A percentile compares a stretch with the other conserved stretches of the same genome.
Evolutionary conservation across 768 basidiomycete genomes (phyloP).

Genomic region (Mrakia gelida): DNA sequence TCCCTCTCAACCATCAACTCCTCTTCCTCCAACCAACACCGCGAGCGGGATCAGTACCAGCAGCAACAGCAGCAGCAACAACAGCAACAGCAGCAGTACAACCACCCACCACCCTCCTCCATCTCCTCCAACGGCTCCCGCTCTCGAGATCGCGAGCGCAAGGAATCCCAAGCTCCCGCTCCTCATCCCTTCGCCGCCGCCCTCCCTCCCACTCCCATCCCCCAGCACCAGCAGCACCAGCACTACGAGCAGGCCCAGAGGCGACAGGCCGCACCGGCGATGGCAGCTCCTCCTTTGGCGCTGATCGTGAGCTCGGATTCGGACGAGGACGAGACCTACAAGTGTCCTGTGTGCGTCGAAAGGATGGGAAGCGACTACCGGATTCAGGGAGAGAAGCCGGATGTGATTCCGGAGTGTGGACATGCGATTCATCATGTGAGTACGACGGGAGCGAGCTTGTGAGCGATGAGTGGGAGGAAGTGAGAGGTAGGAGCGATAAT

Average conservation of each 20-base stretch:
- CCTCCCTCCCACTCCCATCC: not conserved
- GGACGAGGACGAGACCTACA: slow-evolving; percentile 67
- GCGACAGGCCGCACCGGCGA: not conserved
- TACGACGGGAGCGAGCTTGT: no score
- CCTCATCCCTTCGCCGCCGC: not conserved
- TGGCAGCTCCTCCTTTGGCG: slow-evolving; percentile 12
- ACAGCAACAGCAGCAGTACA: not conserved
- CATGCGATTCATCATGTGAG: slow-evolving; percentile 88
- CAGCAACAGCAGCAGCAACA: not conserved
- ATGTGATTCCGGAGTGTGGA: slow-evolving; percentile 94
- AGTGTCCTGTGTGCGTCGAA: slow-evolving; percentile 95
- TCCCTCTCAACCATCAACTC: slow-evolving; percentile 12
- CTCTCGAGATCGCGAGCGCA: not conserved
- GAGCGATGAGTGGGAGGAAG: slow-evolving; percentile 41
- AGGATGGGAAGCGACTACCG: slow-evolving; percentile 88
- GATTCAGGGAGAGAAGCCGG: slow-evolving; percentile 92
- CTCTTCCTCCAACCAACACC: not conserved
- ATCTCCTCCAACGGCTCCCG: not conserved
- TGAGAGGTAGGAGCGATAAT: not conserved
- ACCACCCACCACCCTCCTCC: not conserved
- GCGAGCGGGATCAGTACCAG: not conserved
- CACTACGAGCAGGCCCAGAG: not conserved
- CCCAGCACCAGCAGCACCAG: not conserved
- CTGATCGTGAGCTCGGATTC: slow-evolving; percentile 19
- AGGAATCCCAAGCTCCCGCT: not conserved